These are phyloP conservation scores for Alternaria sp. DNA, from an alignment of 2,329 filamentous ascomycete genomes.

Conservation along the genomic window DNA sequence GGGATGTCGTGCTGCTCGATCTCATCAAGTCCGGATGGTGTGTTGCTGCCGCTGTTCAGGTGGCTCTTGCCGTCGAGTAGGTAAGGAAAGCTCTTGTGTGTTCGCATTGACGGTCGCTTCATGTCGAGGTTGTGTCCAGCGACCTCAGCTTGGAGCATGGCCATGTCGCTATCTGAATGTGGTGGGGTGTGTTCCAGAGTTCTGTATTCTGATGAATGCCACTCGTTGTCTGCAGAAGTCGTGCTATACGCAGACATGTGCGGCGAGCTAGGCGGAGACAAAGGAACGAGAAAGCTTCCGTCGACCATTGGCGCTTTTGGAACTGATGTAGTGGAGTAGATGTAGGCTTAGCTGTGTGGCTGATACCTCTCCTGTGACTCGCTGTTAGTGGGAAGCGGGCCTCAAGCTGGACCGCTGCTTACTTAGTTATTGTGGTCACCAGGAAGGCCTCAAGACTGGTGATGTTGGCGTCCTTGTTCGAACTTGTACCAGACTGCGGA, in stretches of 20 bases:
- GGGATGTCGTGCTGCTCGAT: conserved; percentile 45
- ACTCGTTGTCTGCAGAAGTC: conserved; percentile 52
- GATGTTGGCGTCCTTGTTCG: not conserved
- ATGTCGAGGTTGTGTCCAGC: conserved; percentile 45
- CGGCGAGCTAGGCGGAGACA: conserved; percentile 59
- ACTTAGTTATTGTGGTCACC: conserved; percentile 11
- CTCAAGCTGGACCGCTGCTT: conserved; percentile 4
- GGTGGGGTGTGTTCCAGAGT: conserved; percentile 42
- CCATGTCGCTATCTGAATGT: conserved; percentile 48
- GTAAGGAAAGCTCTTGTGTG: conserved; percentile 55
- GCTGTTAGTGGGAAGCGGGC: conserved; percentile 25
- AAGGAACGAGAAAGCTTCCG: conserved; percentile 54
- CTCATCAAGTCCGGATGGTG: conserved; percentile 44
- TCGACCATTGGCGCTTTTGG: conserved; percentile 51
- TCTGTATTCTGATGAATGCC: conserved; percentile 50
- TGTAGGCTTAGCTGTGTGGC: conserved; percentile 28
- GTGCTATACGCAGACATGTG: conserved; percentile 57
- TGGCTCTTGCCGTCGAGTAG: conserved; percentile 47
- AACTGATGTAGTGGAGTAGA: conserved; percentile 21
- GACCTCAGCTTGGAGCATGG: conserved; percentile 46
- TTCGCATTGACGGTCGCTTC: conserved; percentile 50
- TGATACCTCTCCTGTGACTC: conserved; percentile 30
- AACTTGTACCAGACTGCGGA: not conserved
- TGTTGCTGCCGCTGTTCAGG: conserved; percentile 30
- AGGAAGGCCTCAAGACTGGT: conserved; percentile 9